Percentiles rank a stretch among this genome's conserved stretches.
phyloP scores from a whole-genome alignment of 1,284 basidiomycete genomes.

The Hemileia vastatrix region DNA sequence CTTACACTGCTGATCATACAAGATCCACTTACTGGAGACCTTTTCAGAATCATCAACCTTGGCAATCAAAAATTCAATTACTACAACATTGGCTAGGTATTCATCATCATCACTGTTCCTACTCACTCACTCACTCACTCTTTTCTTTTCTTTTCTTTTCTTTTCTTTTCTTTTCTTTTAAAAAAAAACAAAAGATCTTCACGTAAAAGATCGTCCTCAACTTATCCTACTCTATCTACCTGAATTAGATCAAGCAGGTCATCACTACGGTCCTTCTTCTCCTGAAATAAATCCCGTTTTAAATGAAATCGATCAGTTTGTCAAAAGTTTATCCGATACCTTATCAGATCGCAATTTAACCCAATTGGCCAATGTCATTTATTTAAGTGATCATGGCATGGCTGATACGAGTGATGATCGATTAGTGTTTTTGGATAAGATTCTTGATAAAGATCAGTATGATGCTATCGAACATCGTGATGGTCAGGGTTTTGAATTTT shows the following conservation, averaged over 20 bases:
- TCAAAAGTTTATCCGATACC: conserved; percentile 56
- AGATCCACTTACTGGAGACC: conserved; percentile 20
- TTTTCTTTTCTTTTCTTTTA: not conserved
- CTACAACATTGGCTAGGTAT: conserved; percentile 19
- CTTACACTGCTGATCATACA: conserved; percentile 35
- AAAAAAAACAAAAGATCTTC: conserved; percentile 21
- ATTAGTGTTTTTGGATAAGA: conserved; percentile 68
- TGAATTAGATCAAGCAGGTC: conserved; percentile 53
- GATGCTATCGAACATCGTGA: conserved; percentile 60
- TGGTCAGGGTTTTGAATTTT: conserved; percentile 47
- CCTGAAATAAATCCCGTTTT: conserved; percentile 61
- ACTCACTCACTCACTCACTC: too few relatives aligned
- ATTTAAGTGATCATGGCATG: conserved; percentile 92
- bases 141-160: too few relatives aligned
- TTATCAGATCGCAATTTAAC: conserved; percentile 64
- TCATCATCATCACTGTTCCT: too few relatives aligned
- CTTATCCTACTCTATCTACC: conserved; percentile 59
- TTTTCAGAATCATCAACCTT: conserved; percentile 16
- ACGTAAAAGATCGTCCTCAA: conserved; percentile 26
- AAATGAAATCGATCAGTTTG: conserved; percentile 61
- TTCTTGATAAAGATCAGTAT: conserved; percentile 61
- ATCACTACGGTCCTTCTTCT: conserved; percentile 64
- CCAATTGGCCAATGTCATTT: conserved; percentile 73
- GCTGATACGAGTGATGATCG: conserved; percentile 66
- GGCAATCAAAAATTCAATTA: conserved; percentile 12